phyloP scores from a whole-genome alignment of 805 yeast genomes.

The Yarrowia yakushimensis region DNA sequence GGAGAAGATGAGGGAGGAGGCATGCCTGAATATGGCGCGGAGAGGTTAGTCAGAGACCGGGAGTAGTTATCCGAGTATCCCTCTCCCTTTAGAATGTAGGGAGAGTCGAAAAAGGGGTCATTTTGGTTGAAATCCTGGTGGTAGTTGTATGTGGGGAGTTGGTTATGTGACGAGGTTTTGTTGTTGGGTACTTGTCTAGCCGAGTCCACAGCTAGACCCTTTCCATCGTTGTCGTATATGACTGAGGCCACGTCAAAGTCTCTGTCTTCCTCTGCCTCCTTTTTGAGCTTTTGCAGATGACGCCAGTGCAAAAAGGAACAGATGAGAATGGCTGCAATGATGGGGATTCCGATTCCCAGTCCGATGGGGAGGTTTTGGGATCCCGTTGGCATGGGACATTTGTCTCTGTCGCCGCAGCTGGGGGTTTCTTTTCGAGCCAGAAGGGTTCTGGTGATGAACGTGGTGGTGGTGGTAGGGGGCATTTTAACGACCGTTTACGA shows the following conservation, averaged over 20 bases:
- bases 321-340: slow-evolving; percentile 36
- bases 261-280: slow-evolving; percentile 39
- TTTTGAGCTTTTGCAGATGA: slow-evolving; percentile 35
- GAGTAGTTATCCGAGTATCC: slow-evolving; percentile 9
- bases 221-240: slow-evolving; percentile 30
- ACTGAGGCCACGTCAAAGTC: slow-evolving; percentile 40
- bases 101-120: slow-evolving; percentile 22
- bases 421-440: slow-evolving; percentile 13
- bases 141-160: background rate
- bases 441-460: background rate
- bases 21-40: background rate
- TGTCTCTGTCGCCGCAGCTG: slow-evolving; percentile 23
- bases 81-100: slow-evolving; percentile 18
- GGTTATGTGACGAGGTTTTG: background rate
- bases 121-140: slow-evolving; percentile 19
- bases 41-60: background rate
- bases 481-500: background rate
- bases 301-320: slow-evolving; percentile 37
- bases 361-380: slow-evolving; percentile 34
- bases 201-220: background rate
- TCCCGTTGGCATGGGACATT: slow-evolving; percentile 30
- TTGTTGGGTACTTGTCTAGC: background rate
- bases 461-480: background rate
- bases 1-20: background rate
- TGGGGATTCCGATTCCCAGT: slow-evolving; percentile 43